Evolutionary conservation across 2,329 filamentous ascomycete species (phyloP), one percentile per base, ranked within the genome.

Genomic region (Penicillium concentricum): DNA sequence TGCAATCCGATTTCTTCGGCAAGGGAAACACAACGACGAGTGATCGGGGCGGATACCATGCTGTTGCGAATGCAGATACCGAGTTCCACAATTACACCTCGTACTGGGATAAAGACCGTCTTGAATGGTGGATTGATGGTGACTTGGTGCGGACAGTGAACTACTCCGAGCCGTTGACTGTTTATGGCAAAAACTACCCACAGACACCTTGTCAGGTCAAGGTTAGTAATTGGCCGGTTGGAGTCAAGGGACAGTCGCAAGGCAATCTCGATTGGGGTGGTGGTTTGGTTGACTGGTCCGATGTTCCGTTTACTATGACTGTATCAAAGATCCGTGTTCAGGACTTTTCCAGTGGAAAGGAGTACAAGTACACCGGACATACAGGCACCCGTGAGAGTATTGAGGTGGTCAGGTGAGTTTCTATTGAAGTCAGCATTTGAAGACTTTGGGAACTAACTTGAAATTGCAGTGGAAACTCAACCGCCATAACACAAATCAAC

Each of bases 1-100:
- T 76, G 16, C 93, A 97, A 75, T 89, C 88, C 65, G 97, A 97
- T 77, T 97, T 95, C 79, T 99, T 96, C 68, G 91, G 92, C 74
- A 96, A 97, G 77, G 93, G 93, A 52, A 82, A 90, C 64, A 90
- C 89, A 0, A 68, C 69, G 0, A 82, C 84, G 3, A 95, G 92
- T 78, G 90, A 93, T 75, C 88, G 92, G 54, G 93, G 90, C 60
- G 87, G 88, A 54, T 90, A 91, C 72, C 90, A 95, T 75, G 77
- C 84, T 3, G 78, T 87, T 69, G 62, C 78, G 60, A 77, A 84
- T 69, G 92, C 88, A 57, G 74, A 77, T 57, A 72, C 73, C 45
- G 66, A 72, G 35, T 79, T 74, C 61, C 76, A 78, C 64, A 79
- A 78, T 54, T 79, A 79, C 58, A 76, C 76, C 37, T 70, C 90